Evolutionary conservation across 2,329 filamentous ascomycete species (phyloP), one percentile per base, ranked within the genome.

Genomic region (Trichophyton benhamiae): DNA sequence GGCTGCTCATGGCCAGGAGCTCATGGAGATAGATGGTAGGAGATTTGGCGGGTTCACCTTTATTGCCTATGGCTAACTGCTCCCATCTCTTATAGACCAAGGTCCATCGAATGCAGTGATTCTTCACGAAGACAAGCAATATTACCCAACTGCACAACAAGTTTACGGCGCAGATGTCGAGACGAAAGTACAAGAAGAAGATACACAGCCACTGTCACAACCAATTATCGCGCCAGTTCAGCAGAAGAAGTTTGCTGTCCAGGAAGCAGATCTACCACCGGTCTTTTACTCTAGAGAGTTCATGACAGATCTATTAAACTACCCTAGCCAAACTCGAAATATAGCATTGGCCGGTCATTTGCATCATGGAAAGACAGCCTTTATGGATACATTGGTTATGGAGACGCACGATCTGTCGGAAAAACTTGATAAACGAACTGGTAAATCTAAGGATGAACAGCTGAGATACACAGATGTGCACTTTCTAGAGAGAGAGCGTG

Each of bases 81-180:
- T 20, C 25, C 57, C 8, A 30, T 52, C 7, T 33, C 30, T 38
- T 42, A 64, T 66, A 83, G 84, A 90, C 73, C 87, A 91, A 57
- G 91, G 88, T 13, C 89, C 92, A 2, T 96, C 91, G 3, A 99
- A 97, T 74, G 92, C 94, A 59, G 91, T 99, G n/a, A 83, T 99
- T 62, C 83, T 99, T 53, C 94, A 99, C 77, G 94, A 99, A 80
- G 94, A 99, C 78, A 99, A 99, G 75, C 94, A 97, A 73, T 99
- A 99, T 76, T 99, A 99, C 72, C 94, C 94, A 33, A 96, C 91
- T n/a, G 94, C 94, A 61, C 87, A 92, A 71, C 94, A 99, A 74
- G 86, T 96, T 48, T 99, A 97, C 72, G 94, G 94, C 59, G 82
- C 86, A 68, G 91, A 94, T 76, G 94, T 99, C 68, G 94, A 99